These are phyloP conservation scores for Parathielavia appendiculata DNA, from an alignment of 495 filamentous ascomycete genomes.

Conservation along the genomic window DNA sequence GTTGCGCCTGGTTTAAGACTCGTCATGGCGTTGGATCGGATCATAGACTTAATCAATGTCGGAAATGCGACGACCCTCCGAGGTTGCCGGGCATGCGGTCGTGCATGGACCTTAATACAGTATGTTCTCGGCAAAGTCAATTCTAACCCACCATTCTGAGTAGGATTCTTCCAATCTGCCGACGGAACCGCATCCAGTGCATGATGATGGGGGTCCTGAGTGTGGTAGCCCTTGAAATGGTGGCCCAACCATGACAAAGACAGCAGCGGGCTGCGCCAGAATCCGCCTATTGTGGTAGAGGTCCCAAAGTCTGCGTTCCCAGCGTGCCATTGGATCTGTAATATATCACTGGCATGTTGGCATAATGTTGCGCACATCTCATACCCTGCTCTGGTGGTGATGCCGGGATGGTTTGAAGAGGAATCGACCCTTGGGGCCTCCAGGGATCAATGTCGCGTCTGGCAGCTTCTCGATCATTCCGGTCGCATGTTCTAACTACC, in stretches of 20 bases:
- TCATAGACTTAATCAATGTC: too few relatives aligned
- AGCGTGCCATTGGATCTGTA: too few relatives aligned
- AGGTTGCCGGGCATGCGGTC: background rate
- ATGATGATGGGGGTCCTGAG: slow-evolving; percentile 4
- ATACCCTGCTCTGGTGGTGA: background rate
- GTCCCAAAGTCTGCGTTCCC: too few relatives aligned
- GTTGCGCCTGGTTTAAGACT: too few relatives aligned
- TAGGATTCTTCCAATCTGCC: background rate
- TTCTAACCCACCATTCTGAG: background rate
- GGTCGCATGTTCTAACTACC: background rate
- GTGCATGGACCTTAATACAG: too few relatives aligned
- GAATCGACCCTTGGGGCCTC: background rate
- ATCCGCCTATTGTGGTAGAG: too few relatives aligned
- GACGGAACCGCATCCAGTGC: slow-evolving; percentile 7
- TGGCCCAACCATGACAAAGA: background rate
- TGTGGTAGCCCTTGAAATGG: background rate
- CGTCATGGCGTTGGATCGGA: too few relatives aligned
- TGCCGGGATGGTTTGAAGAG: background rate
- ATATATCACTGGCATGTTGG: too few relatives aligned
- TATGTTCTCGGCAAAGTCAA: background rate
- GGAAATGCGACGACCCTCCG: too few relatives aligned
- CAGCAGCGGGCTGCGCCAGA: background rate
- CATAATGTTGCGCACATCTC: background rate
- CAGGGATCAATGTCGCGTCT: background rate
- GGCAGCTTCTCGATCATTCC: background rate